Percentiles rank a stretch among this genome's conserved stretches.
phyloP scores from a whole-genome alignment of 306 rosid genomes.

The Mucuna pruriens region DNA sequence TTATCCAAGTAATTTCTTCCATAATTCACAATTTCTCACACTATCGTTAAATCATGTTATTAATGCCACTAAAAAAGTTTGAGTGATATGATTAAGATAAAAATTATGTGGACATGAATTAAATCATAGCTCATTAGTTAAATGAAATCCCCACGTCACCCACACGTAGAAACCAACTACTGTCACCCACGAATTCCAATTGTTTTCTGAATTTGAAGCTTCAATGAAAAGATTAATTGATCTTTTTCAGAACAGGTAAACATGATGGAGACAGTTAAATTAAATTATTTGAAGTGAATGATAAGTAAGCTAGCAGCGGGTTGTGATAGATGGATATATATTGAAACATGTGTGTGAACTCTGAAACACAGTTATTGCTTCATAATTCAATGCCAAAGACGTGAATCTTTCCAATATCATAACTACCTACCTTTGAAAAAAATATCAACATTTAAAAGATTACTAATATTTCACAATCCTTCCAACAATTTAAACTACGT shows the following conservation, averaged over 20 bases:
- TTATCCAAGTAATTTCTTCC: not conserved
- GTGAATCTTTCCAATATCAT: conserved; percentile 71
- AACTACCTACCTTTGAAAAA: conserved; percentile 61
- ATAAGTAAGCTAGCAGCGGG: conserved; percentile 53
- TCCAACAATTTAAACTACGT: conserved; percentile 46
- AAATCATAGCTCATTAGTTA: not conserved
- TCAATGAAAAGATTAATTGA: conserved; percentile 42
- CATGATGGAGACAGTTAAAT: conserved; percentile 43
- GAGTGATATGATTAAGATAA: not conserved
- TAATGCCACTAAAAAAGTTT: not conserved
- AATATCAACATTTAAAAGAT: conserved; percentile 30
- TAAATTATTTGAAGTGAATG: conserved; percentile 62
- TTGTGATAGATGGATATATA: conserved; percentile 43
- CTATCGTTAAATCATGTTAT: not conserved
- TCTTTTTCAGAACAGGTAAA: conserved; percentile 49
- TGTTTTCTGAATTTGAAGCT: conserved; percentile 32
- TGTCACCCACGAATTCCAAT: conserved; percentile 24
- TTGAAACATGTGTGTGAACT: conserved; percentile 21
- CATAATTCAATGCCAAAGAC: conserved; percentile 40
- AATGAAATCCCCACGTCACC: conserved; percentile 5
- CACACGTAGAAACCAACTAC: not conserved
- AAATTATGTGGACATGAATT: not conserved
- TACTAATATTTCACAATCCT: conserved; percentile 20
- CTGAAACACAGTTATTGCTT: conserved; percentile 17
- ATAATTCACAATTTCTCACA: not conserved